Evolutionary conservation across 2,329 filamentous ascomycete genomes (phyloP), one percentile per base, ranked within the genome.

Genomic region (Harringtonia aguacate): DNA sequence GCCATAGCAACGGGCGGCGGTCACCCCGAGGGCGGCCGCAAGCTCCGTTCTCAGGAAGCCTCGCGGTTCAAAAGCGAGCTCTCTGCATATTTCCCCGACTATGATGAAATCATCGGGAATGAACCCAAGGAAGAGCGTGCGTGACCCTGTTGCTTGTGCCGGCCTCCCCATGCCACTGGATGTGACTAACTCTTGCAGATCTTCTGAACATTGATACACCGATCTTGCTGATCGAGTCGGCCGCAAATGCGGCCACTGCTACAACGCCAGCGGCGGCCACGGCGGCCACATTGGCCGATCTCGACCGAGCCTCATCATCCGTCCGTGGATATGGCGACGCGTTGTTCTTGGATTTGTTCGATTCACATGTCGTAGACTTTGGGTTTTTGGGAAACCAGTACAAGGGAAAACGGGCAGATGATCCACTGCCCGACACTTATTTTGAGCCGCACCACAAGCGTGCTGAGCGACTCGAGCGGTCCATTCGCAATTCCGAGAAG

Each of bases 21-120:
- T 30, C 29, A 38, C 21, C 65, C 67, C 53, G 68, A 79, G 48
- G 81, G 85, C 53, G 83, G 89, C 51, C 73, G 75, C 56, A 90
- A 87, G 58, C 68, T 95, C 59, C 78, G 90, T 50, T 94, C 87
- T 42, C 85, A 94, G 56, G 87, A 94, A 55, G 84, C 83, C 12
- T 82, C 82, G 41, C 75, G 86, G 53, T 82, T 88, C 65, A 95
- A 94, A 71, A 95, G 88, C 64, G 89, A 95, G 58, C 72, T 97
- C 48, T 82, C 88, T 31, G 76, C 79, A 39, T 97, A 95, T 65
- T 95, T 97, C 58, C 81, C 85, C 42, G 89, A 94, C 57, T 97
- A 95, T 62, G 89, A 95, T 63, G 86, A 94, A 59, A 77, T 95
- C 52, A 87, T 97, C 64, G 88, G 86, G 49, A 86, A 94, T 58